phyloP scores from a whole-genome alignment of 2,329 filamentous ascomycete genomes.

The Claviceps sp. region DNA sequence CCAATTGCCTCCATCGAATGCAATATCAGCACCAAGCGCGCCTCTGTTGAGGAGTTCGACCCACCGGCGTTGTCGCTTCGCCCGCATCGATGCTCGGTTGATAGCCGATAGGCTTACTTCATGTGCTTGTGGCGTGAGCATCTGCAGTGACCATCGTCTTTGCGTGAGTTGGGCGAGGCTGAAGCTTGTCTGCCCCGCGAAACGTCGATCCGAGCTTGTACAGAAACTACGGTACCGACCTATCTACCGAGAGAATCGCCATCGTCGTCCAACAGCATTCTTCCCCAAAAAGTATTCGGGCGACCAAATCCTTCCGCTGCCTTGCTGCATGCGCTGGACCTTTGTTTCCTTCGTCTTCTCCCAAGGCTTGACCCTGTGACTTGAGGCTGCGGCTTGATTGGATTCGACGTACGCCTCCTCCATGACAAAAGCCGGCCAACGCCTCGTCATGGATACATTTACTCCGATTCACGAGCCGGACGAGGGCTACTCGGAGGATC shows the following conservation, averaged over 20 bases:
- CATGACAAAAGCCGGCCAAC: conserved; percentile 17
- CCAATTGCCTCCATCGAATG: not conserved
- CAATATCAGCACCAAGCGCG: not conserved
- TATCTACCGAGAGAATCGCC: not conserved
- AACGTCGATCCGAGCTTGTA: not conserved
- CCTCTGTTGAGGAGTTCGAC: not conserved
- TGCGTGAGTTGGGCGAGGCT: not conserved
- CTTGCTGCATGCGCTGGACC: not conserved
- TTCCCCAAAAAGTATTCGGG: not conserved
- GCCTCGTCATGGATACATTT: conserved; percentile 28
- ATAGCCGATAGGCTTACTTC: not conserved
- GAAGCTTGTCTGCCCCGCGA: not conserved
- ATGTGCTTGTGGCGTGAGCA: not conserved
- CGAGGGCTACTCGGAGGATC: conserved; percentile 79
- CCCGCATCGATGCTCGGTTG: not conserved
- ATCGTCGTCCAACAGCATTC: not conserved
- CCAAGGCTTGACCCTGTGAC: not conserved
- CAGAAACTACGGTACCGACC: no score
- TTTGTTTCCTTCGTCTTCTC: not conserved
- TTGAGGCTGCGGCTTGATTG: not conserved
- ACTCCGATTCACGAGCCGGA: conserved; percentile 50
- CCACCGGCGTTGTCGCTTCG: not conserved
- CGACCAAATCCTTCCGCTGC: not conserved
- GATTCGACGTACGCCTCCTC: not conserved
- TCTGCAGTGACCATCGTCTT: not conserved